These are phyloP conservation scores for Ceratocystis ficicola DNA, from an alignment of 2,329 filamentous ascomycete genomes.

Conservation along the genomic window DNA sequence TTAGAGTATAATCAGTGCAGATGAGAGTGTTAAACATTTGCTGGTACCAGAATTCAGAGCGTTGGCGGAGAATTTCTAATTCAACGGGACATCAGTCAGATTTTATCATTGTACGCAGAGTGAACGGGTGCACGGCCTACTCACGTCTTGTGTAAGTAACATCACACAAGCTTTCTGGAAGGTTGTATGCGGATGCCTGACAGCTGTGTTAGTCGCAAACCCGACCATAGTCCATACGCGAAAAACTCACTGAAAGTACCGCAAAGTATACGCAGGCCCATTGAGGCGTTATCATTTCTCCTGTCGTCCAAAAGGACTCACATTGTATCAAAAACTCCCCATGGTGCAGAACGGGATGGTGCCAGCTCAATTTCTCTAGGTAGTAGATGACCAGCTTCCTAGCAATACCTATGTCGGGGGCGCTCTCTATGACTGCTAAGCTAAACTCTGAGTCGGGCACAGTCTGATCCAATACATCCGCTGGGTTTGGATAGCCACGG, in stretches of 20 bases:
- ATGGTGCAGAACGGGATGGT: slow-evolving; percentile 20
- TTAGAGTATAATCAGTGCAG: slow-evolving; percentile 12
- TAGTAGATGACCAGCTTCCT: slow-evolving; percentile 19
- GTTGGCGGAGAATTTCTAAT: not conserved
- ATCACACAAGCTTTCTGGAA: slow-evolving; percentile 13
- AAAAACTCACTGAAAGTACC: slow-evolving; percentile 13
- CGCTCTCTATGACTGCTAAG: not conserved
- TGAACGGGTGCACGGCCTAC: not conserved
- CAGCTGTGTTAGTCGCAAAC: not conserved
- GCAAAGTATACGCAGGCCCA: slow-evolving; percentile 17
- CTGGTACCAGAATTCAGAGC: slow-evolving; percentile 13
- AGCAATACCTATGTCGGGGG: slow-evolving; percentile 1
- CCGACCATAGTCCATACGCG: not conserved
- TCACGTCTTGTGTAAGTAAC: slow-evolving; percentile 2
- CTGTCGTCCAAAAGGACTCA: slow-evolving; percentile 7
- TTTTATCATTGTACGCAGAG: not conserved
- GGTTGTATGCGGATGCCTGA: slow-evolving; percentile 20
- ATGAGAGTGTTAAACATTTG: slow-evolving; percentile 14
- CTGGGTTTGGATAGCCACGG: slow-evolving; percentile 18
- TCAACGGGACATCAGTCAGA: not conserved
- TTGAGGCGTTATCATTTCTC: slow-evolving; percentile 7
- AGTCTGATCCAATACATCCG: not conserved
- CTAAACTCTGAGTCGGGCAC: not conserved
- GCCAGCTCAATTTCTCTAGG: slow-evolving; percentile 21
- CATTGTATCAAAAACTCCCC: slow-evolving; percentile 15